Percentiles rank a stretch among this genome's conserved stretches.
phyloP scores from a whole-genome alignment of 495 filamentous ascomycete species.

The Aspergillus bertholletiae region DNA sequence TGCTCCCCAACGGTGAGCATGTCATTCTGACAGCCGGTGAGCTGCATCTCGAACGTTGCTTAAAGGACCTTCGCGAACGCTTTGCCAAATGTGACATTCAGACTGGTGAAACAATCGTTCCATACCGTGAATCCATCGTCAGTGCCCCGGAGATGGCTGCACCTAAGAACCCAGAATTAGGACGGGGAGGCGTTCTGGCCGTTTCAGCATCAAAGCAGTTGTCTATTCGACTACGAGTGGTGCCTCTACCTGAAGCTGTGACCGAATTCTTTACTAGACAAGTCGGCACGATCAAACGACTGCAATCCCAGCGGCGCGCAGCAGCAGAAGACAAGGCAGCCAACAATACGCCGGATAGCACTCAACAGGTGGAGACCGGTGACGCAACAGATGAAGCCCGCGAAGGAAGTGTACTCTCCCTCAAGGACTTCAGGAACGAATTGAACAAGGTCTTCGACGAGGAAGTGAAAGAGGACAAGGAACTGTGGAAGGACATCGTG shows the following conservation, averaged over 20 bases:
- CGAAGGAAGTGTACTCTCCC: conserved; percentile 54
- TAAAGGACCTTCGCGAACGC: conserved; percentile 89
- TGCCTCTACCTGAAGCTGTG: conserved; percentile 72
- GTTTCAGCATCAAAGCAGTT: conserved; percentile 82
- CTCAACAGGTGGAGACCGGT: conserved; percentile 26
- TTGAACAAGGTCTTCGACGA: conserved; percentile 63
- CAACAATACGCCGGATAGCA: conserved; percentile 23
- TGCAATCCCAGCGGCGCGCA: conserved; percentile 65
- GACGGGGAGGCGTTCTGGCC: conserved; percentile 74
- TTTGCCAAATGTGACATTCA: conserved; percentile 97
- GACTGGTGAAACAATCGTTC: conserved; percentile 88
- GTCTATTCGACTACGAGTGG: conserved; percentile 70
- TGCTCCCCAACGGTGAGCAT: conserved; percentile 90
- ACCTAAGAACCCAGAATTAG: conserved; percentile 78
- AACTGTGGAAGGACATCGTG: conserved; percentile 72
- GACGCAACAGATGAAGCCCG: conserved; percentile 47
- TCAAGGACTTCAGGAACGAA: conserved; percentile 71
- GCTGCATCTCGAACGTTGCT: conserved; percentile 87
- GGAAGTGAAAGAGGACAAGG: conserved; percentile 57
- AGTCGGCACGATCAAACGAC: conserved; percentile 67
- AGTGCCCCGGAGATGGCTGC: conserved; percentile 85
- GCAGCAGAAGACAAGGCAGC: conserved; percentile 36
- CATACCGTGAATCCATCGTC: conserved; percentile 90
- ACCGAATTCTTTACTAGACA: conserved; percentile 86
- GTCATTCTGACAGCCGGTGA: conserved; percentile 93